Evolutionary conservation across 202 grass and related monocot genomes (phyloP), one percentile per base, ranked within the genome.

Genomic region (Cymbopogon flexuosus): DNA sequence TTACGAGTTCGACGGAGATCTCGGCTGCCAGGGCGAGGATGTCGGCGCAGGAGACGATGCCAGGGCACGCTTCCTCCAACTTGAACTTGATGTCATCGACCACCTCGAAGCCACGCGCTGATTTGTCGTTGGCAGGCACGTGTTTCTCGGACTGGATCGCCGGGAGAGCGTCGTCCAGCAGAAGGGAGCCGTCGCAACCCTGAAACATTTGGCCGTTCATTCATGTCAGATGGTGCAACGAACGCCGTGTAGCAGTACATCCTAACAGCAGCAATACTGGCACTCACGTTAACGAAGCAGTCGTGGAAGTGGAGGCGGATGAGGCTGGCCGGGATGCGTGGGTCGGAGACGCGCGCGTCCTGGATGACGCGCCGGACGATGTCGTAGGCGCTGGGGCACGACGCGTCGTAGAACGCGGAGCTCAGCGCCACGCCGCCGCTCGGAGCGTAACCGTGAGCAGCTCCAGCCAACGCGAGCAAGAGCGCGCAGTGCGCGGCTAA

Each of bases 241-340:
- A 31, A 31, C 30, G 30, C 30, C 3, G 3, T 3, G 30, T 31
- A 31, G 30, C 2, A 31, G 30, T 31, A 31, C n/a, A 31, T 3
- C 1, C 3, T 3, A 31, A 3, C 30, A 31, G 5, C 45, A 4
- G 9, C 6, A n/a, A 5, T 16, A n/a, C 7, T 51, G 71, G 12
- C 24, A 13, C 72, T 75, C 22, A 97, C 90, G 62, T 97, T 94
- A 41, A 97, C 94, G 85, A 97, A 97, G 83, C 94, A 97, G 81
- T 97, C 94, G 69, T 97, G 94, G 84, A 97, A 97, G 76, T 97
- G 94, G 54, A 97, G 94, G 59, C 89, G 92, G 73, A 86, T 85
- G 29, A 94, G 89, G 24, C 71, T 68, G 6, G 81, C 72, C 18
- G 69, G 73, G 45, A 67, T 54, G 30, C 62, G 76, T 0, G 62